Base-by-base conservation (phyloP, 495 filamentous ascomycete species). In the Neurospora sp. region DNA sequence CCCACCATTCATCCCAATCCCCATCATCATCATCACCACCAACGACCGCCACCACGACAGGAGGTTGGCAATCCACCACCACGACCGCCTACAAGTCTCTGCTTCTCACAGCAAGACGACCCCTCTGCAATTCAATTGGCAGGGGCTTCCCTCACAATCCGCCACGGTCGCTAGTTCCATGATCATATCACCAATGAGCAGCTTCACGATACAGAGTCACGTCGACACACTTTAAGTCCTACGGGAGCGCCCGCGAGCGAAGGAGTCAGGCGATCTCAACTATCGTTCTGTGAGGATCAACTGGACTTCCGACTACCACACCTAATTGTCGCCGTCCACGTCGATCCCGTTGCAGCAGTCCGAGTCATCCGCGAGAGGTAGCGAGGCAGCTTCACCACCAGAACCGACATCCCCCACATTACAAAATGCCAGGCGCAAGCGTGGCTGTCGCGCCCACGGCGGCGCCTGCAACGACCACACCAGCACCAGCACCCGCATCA, bases 341-440 rank as follows among this genome's bases (percentile, higher is more conserved):
- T 75, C 76, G 78, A 77, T 70, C 72, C 70, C 69, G 39, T 77
- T 75, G 76, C 76, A 73, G 73, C 78, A 79, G 77, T 73, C 74
- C 76, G 75, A 77, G 72, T 18, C 54, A 66, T 9, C 54, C 54
- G 27, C 54, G 14, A 66, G 54, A 66, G 54, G 54, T 35, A 66
- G 54, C 54, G 14, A 66, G 54, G 54, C 54, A 66, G 54, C 27
- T 76, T 70, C 71, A 38, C 38, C 72, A 69, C 46, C 71, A 71
- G 72, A 76, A 62, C 77, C 87, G 84, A 85, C 81, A 84, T 78
- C 75, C 74, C 72, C 80, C 54, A 54, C 38, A 14, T 37, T 41
- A n/a, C 84, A 87, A 83, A 77, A 91, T 91, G 85, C 88, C 90
- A 75, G 88, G 85, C 84, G 87, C 89, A 80, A 90, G 87, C 84